A percentile compares a stretch with the other conserved stretches of the same genome.
Evolutionary conservation across 768 basidiomycete genomes (phyloP).

Genomic region (Rossbeevera mucosa): DNA sequence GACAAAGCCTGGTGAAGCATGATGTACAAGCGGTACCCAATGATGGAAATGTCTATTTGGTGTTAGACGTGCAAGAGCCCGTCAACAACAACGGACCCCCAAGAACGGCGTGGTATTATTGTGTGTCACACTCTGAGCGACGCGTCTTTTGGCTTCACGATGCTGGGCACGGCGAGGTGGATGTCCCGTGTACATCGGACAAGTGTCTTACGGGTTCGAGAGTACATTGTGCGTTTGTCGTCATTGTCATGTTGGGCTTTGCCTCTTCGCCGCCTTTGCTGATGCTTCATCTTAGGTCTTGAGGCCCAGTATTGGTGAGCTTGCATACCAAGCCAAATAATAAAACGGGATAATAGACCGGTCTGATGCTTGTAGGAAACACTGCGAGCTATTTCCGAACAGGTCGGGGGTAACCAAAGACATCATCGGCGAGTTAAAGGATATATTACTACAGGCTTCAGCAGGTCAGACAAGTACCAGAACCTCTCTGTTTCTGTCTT

Average conservation of each 20-base stretch:
- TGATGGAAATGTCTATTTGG: conserved; percentile 7
- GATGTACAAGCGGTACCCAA: conserved; percentile 3
- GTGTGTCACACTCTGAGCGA: conserved; percentile 26
- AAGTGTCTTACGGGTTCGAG: conserved; percentile 13
- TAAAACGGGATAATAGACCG: neutral
- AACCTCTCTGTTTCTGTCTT: neutral
- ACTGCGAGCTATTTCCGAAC: conserved; percentile 30
- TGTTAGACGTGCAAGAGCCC: conserved; percentile 13
- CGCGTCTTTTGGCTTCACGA: conserved; percentile 29
- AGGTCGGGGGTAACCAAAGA: conserved; percentile 18
- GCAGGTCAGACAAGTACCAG: conserved; percentile 17
- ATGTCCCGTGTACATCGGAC: conserved; percentile 21
- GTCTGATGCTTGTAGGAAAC: conserved; percentile 17
- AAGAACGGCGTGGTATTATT: conserved; percentile 19
- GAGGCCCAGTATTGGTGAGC: conserved; percentile 30
- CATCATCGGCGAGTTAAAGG: conserved; percentile 17
- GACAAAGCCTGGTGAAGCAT: conserved; percentile 2
- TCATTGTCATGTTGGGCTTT: neutral
- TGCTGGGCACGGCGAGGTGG: conserved; percentile 16
- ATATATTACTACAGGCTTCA: conserved; percentile 25
- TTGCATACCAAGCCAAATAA: neutral
- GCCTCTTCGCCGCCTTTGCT: neutral
- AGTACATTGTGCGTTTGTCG: conserved; percentile 22
- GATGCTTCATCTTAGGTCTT: conserved; percentile 18
- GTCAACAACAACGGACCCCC: neutral